These are phyloP conservation scores for Colletotrichum lindemuthianum DNA, from an alignment of 2,329 filamentous ascomycete genomes.

Conservation along the genomic window DNA sequence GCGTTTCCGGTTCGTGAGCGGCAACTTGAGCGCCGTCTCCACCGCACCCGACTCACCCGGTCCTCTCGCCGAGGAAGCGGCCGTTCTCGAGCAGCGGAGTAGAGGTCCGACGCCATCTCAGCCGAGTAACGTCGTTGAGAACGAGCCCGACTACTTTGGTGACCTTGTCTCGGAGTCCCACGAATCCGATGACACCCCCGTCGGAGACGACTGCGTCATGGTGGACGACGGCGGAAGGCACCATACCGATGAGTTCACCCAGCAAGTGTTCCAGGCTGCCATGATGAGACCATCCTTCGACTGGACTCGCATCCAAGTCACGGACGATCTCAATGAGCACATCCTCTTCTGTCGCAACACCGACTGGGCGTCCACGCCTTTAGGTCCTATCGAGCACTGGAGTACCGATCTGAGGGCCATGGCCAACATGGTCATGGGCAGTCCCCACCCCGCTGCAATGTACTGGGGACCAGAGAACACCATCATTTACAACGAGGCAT, in stretches of 20 bases:
- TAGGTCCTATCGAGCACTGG: constrained; percentile 83
- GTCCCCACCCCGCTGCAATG: constrained; percentile 78
- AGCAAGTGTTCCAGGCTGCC: constrained; percentile 50
- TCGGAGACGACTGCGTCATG: constrained; percentile 40
- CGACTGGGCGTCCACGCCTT: constrained; percentile 77
- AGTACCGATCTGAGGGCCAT: constrained; percentile 76
- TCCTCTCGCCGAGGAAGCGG: constrained; percentile 49
- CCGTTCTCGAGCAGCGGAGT: constrained; percentile 47
- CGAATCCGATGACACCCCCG: constrained; percentile 37
- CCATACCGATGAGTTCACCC: constrained; percentile 55
- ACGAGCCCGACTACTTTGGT: constrained; percentile 57
- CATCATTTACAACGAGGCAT: constrained; percentile 79
- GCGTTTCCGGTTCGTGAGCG: constrained; percentile 75
- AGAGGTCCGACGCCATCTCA: constrained; percentile 48
- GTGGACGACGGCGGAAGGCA: constrained; percentile 40
- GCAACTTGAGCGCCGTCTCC: constrained; percentile 52
- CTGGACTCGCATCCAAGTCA: constrained; percentile 79
- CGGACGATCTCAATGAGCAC: constrained; percentile 72
- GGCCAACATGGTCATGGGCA: constrained; percentile 85
- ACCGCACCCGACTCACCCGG: constrained; percentile 50
- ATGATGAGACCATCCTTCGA: constrained; percentile 71
- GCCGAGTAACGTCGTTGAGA: constrained; percentile 44
- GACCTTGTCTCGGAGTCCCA: constrained; percentile 37
- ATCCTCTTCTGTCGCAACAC: constrained; percentile 77
- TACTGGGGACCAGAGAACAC: constrained; percentile 81